Evolutionary conservation across 1,284 basidiomycete species (phyloP), one percentile per base, ranked within the genome.

Genomic region (Athelia psychrophila): DNA sequence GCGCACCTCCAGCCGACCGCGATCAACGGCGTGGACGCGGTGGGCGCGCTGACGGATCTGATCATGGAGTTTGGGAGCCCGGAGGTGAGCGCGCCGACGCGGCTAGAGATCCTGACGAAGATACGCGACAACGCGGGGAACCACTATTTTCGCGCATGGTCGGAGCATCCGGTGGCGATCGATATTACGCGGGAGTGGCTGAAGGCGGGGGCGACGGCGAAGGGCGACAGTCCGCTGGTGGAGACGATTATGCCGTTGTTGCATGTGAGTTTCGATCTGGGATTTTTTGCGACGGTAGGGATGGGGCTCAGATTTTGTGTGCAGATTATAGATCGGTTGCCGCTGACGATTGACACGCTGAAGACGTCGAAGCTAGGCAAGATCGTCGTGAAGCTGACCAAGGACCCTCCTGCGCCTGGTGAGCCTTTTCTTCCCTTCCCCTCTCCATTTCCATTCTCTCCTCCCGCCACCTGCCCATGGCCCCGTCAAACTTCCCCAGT

Each of bases 101-200:
- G 88, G 2, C 62, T 84, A 53, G 86, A 90, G 60, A 82, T 91
- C 49, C 67, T 90, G 51, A 86, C 83, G 15, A 84, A 84, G 68
- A 88, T 92, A 57, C 77, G 90, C 56, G 89, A 92, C 65, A 81
- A 84, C 49, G 90, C 90, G 20, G 86, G 84, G 33, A 90, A 91
- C 64, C 86, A 89, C 62, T 92, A 91, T 63, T 91, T 88, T 64
- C 81, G 87, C 45, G 88, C 88, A 3, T 92, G 88, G 89, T 77
- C 82, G 19, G 88, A 89, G 65, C 89, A 88, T 64, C 20, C 65
- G 42, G 68, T 68, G 48, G 90, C 88, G 19, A 83, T 92, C 73
- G 86, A 87, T 54, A 76, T 91, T 44, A 81, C 87, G 33, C 77
- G 85, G 51, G 86, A 88, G 58, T 92, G 89, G 89, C 70, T 92